phyloP scores from a whole-genome alignment of 805 yeast species.

The Metschnikowia noctiluminum region DNA sequence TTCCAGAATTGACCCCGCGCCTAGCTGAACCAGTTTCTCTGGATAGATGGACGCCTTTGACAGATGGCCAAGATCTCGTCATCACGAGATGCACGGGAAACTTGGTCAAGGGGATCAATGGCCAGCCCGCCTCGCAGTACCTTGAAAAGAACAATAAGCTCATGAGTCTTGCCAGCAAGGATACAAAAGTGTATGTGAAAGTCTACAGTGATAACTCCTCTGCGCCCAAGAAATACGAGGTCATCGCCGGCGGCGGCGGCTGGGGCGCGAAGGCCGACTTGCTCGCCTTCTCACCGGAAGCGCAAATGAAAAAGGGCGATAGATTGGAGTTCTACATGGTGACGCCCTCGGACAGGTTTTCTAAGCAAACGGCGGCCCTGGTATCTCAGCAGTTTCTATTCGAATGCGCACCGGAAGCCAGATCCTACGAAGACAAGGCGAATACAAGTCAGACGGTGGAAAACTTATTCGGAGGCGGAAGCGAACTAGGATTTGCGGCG shows the following conservation, averaged over 20 bases:
- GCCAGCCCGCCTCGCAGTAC: conserved; percentile 53
- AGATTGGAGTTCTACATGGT: conserved; percentile 45
- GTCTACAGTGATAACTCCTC: conserved; percentile 15
- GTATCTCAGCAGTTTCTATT: conserved; percentile 19
- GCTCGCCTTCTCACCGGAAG: conserved; percentile 62
- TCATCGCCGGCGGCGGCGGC: conserved; percentile 73
- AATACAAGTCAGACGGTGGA: conserved; percentile 9
- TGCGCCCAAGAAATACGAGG: conserved; percentile 37
- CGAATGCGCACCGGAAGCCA: conserved; percentile 34
- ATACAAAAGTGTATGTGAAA: conserved; percentile 41
- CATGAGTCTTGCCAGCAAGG: conserved; percentile 39
- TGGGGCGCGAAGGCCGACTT: conserved; percentile 71
- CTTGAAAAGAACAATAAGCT: conserved; percentile 45
- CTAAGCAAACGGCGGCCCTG: neutral
- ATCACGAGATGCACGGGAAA: conserved; percentile 56
- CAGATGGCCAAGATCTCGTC: conserved; percentile 25
- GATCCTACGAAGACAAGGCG: conserved; percentile 15
- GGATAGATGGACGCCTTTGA: conserved; percentile 36
- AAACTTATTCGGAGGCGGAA: conserved; percentile 18
- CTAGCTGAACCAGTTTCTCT: conserved; percentile 5
- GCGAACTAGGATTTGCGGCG: conserved; percentile 15
- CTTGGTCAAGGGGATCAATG: conserved; percentile 54
- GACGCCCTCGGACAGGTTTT: conserved; percentile 31
- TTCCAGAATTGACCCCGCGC: conserved; percentile 20
- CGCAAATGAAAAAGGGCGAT: conserved; percentile 44